These are phyloP conservation scores for Globisporangium camurandrum DNA, from an alignment of 352 stramenopile genomes.

Conservation along the genomic window DNA sequence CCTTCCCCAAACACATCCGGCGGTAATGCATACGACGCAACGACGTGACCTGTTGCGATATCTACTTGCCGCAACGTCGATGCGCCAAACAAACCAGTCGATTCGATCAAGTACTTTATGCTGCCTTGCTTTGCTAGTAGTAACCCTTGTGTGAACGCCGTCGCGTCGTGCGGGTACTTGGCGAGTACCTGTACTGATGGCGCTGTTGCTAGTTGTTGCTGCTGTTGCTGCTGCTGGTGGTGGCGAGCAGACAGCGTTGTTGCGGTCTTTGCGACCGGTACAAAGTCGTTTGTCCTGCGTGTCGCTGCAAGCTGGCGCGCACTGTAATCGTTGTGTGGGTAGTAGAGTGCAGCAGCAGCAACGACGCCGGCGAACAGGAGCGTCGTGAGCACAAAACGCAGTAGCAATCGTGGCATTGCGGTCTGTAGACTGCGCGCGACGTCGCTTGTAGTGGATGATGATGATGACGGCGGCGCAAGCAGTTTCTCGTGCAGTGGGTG, in stretches of 20 bases:
- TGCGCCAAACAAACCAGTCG: slow-evolving; percentile 82
- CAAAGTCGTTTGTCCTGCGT: background rate
- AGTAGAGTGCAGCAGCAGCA: slow-evolving; percentile 10
- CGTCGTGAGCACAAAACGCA: slow-evolving; percentile 21
- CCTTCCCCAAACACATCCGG: slow-evolving; percentile 88
- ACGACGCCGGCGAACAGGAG: slow-evolving; percentile 22
- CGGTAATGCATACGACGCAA: slow-evolving; percentile 50
- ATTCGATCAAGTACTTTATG: slow-evolving; percentile 88
- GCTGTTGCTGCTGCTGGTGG: background rate
- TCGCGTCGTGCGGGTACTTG: slow-evolving; percentile 70
- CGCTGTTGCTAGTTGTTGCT: background rate
- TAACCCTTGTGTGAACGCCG: slow-evolving; percentile 85
- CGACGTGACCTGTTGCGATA: slow-evolving; percentile 74
- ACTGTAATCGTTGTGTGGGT: background rate
- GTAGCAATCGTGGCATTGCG: slow-evolving; percentile 25
- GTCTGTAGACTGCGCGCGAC: slow-evolving; percentile 9
- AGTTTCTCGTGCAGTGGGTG: background rate
- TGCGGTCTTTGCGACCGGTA: slow-evolving; percentile 14
- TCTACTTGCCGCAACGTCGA: slow-evolving; percentile 86
- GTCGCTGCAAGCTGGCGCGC: background rate
- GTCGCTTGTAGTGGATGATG: slow-evolving; percentile 2
- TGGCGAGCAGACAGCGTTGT: slow-evolving; percentile 2
- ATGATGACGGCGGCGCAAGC: background rate
- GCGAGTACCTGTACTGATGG: slow-evolving; percentile 63
- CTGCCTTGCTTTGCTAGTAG: slow-evolving; percentile 40